phyloP scores from a whole-genome alignment of 129 eudicot genomes.

The Chrysanthemum lavandulifolium region DNA sequence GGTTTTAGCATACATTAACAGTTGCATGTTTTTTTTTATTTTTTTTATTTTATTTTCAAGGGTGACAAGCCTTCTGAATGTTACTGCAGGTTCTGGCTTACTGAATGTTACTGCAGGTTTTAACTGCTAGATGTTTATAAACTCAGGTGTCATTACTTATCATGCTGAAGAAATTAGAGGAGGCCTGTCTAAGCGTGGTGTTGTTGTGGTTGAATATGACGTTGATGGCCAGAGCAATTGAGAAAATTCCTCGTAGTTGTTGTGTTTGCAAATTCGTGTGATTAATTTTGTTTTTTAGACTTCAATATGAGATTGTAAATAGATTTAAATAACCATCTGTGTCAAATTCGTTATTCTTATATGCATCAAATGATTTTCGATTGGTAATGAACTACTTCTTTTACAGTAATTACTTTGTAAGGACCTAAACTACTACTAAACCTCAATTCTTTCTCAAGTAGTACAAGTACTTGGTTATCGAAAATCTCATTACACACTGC shows the following conservation, averaged over 20 bases:
- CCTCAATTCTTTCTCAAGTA: not conserved
- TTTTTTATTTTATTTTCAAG: not conserved
- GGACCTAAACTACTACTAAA: not conserved
- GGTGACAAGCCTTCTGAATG: not conserved
- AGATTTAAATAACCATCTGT: constrained; percentile 20
- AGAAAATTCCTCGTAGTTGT: constrained; percentile 8
- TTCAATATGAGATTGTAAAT: constrained; percentile 30
- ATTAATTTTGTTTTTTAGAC: constrained; percentile 17
- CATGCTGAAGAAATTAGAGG: constrained; percentile 2
- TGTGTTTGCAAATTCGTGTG: constrained; percentile 23
- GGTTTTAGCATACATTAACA: too few relatives aligned
- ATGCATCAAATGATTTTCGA: constrained; percentile 14
- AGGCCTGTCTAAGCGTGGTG: not conserved
- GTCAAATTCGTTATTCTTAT: constrained; percentile 32
- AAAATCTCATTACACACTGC: too few relatives aligned
- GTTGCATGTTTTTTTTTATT: too few relatives aligned
- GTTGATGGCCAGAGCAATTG: constrained; percentile 3
- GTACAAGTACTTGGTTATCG: not conserved
- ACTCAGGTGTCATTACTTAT: constrained; percentile 11
- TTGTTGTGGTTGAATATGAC: constrained; percentile 8
- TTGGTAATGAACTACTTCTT: constrained; percentile 10
- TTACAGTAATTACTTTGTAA: not conserved
- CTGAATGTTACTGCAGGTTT: not conserved
- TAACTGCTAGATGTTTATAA: constrained; percentile 25
- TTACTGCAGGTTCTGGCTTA: constrained; percentile 8